These are phyloP conservation scores for Blastobotrys illinoisensis DNA, from an alignment of 1,139 yeast genomes.

Conservation along the genomic window DNA sequence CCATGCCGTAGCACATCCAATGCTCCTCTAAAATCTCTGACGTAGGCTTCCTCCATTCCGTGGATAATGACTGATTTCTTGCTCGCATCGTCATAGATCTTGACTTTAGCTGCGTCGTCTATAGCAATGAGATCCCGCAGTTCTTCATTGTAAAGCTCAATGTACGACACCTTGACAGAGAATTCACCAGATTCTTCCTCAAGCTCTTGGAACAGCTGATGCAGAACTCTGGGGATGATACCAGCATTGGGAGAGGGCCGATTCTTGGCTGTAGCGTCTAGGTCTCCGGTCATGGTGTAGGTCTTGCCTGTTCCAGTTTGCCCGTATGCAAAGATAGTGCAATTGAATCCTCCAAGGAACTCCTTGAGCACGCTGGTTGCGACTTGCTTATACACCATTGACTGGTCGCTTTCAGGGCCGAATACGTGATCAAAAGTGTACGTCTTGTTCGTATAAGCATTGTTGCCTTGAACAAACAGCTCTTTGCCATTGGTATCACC, in stretches of 20 bases:
- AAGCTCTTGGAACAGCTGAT: slow-evolving; percentile 17
- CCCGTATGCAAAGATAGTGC: slow-evolving; percentile 81
- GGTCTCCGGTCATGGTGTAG: slow-evolving; percentile 76
- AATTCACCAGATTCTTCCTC: slow-evolving; percentile 40
- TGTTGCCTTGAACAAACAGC: slow-evolving; percentile 29
- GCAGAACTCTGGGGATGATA: slow-evolving; percentile 58
- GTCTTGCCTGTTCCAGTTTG: slow-evolving; percentile 92
- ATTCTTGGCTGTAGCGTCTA: slow-evolving; percentile 17
- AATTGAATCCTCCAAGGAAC: slow-evolving; percentile 43
- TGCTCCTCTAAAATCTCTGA: slow-evolving; percentile 33
- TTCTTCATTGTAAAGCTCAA: slow-evolving; percentile 73
- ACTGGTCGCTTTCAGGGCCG: slow-evolving; percentile 67
- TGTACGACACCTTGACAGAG: slow-evolving; percentile 60
- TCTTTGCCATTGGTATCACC: slow-evolving; percentile 24
- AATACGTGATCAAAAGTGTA: slow-evolving; percentile 63
- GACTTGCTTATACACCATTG: slow-evolving; percentile 48
- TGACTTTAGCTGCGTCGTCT: slow-evolving; percentile 34
- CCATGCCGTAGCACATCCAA: slow-evolving; percentile 43
- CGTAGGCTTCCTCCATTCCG: slow-evolving; percentile 41
- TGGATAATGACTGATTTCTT: slow-evolving; percentile 33
- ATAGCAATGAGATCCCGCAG: slow-evolving; percentile 48
- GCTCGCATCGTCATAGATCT: slow-evolving; percentile 40
- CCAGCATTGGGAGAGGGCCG: slow-evolving; percentile 43
- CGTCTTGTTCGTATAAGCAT: slow-evolving; percentile 36
- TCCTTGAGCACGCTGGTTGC: slow-evolving; percentile 32